Base-by-base conservation (phyloP, 2,329 filamentous ascomycete species). In the Plectosphaerella cucumerina region DNA sequence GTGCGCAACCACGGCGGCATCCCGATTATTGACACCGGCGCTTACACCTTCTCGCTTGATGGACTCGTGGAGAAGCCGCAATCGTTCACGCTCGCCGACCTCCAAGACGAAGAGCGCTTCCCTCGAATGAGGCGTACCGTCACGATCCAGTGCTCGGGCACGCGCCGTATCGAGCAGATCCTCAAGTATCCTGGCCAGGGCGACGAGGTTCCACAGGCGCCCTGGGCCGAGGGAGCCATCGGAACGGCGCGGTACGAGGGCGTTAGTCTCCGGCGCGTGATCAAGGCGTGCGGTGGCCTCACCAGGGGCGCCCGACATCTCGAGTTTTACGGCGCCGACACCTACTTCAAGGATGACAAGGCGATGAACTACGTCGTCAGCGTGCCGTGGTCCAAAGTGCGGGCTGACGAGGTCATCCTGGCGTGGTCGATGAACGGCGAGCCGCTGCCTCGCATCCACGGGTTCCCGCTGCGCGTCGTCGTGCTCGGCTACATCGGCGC, bases 341-440 rank as follows among this genome's bases (percentile, higher is more conserved):
- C 84, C 0, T 89, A 90, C 60, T 86, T 89, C 71, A 89, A 89
- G 64, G 80, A 83, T 47, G 74, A 77, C 15, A 68, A 85, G 43
- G 74, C 78, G 0, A 80, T 79, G 68, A 89, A 89, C 64, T 90
- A 89, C 58, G 72, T 79, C 18, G 83, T 88, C 45, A 81, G 75
- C 14, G 82, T 89, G 0, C 86, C 86, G 0, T 85, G 77, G 71
- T 76, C 77, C 6, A 89, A 89, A 64, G 84, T 87, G 44, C 85
- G 83, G 56, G 68, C 74, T 9, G 78, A 86, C 55, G 82, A 89
- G 59, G 85, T 89, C 0, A 70, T 89, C 47, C 71, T 89, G 0
- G 81, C 80, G 0, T 89, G 84, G 83, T 81, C 87, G 59, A 89
- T 89, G 85, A 89, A 89, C 56, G 84, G 80, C 5, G 70, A 85